Percentiles rank a stretch among this genome's conserved stretches.
Evolutionary conservation across 192 early-diverging fungal genomes (phyloP).

Genomic region (Rhizophagus clarus): DNA sequence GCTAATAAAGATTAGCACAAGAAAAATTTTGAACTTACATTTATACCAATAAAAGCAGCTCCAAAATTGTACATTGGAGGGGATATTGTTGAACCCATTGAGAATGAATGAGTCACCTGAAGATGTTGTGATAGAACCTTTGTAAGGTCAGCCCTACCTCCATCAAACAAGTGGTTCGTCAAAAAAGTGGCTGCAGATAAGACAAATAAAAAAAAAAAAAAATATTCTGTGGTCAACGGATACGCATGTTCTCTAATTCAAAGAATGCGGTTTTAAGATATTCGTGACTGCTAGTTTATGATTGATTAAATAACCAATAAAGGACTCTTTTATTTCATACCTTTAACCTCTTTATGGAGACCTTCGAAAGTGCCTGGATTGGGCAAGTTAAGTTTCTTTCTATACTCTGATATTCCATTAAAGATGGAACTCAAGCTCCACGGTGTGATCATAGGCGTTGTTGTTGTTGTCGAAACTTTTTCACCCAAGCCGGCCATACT

Average conservation of each 20-base stretch:
- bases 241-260: conserved; percentile 2
- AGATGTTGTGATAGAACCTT: conserved; percentile 94
- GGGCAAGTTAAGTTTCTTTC: conserved; percentile 59
- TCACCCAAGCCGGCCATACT: conserved; percentile 24
- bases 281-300: neutral
- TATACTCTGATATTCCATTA: conserved; percentile 37
- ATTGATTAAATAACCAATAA: neutral
- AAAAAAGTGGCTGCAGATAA: conserved; percentile 67
- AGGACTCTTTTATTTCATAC: conserved; percentile 46
- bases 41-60: conserved; percentile 78
- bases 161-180: conserved; percentile 90
- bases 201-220: conserved; percentile 11
- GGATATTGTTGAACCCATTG: conserved; percentile 76
- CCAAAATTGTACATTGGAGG: conserved; percentile 93
- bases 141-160: conserved; percentile 90
- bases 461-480: conserved; percentile 10
- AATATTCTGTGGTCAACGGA: neutral
- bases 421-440: conserved; percentile 23
- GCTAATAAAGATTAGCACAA: neutral
- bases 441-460: neutral
- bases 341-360: conserved; percentile 78
- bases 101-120: conserved; percentile 91
- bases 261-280: neutral
- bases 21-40: conserved; percentile 45
- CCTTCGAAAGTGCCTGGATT: conserved; percentile 83